Evolutionary conservation across 1,284 basidiomycete species (phyloP).

Genomic region (Paramarasmius palmivorus): DNA sequence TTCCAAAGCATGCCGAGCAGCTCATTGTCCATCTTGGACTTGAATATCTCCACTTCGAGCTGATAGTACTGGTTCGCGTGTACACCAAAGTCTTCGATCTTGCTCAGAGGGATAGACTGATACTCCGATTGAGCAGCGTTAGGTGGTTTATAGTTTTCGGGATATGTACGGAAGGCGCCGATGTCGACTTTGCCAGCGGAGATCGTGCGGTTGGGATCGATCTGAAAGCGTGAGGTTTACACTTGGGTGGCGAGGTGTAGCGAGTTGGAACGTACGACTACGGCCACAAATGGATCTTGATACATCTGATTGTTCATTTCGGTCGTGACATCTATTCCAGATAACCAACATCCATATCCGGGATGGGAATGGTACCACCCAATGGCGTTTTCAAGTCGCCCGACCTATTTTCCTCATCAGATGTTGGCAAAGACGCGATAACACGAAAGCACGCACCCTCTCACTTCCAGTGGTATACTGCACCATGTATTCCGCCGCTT

Average conservation of each 20-base stretch:
- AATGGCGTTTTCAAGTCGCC: slow-evolving; percentile 84
- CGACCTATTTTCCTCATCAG: slow-evolving; percentile 50
- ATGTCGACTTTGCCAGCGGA: slow-evolving; percentile 98
- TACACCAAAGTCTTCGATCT: slow-evolving; percentile 97
- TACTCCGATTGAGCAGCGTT: slow-evolving; percentile 75
- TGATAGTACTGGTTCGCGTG: slow-evolving; percentile 98
- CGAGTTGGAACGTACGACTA: slow-evolving; percentile 70
- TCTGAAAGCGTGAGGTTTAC: slow-evolving; percentile 45
- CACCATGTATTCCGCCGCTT: slow-evolving; percentile 99
- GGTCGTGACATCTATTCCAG: slow-evolving; percentile 95
- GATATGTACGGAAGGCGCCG: slow-evolving; percentile 96
- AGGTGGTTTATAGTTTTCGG: slow-evolving; percentile 87
- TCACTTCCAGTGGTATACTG: slow-evolving; percentile 83
- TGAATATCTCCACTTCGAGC: slow-evolving; percentile 94
- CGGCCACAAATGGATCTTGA: slow-evolving; percentile 96
- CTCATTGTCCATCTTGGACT: slow-evolving; percentile 83
- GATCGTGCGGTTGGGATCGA: slow-evolving; percentile 97
- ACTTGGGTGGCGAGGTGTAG: not conserved
- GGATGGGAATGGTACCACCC: slow-evolving; percentile 99
- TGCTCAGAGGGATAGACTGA: slow-evolving; percentile 91
- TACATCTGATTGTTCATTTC: slow-evolving; percentile 94
- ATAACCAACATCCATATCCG: slow-evolving; percentile 96
- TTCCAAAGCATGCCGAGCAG: slow-evolving; percentile 94
- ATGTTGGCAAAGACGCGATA: slow-evolving; percentile 3
- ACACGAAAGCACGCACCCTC: slow-evolving; percentile 49